Percentiles rank a stretch among this genome's conserved stretches.
phyloP scores from a whole-genome alignment of 257 asterid genomes.

The Catharanthus roseus region DNA sequence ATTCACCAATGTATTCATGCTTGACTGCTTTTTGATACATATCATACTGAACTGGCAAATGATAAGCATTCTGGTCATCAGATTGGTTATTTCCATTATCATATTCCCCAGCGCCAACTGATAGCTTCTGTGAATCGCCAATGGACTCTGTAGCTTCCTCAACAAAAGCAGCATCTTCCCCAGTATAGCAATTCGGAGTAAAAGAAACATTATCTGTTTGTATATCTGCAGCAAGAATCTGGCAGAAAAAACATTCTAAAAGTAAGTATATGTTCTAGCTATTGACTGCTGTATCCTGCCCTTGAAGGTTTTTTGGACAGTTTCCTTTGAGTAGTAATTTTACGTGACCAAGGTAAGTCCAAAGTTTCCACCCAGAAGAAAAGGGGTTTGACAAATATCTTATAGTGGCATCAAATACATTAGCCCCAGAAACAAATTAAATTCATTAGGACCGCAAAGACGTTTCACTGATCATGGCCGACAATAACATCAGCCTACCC shows the following conservation, averaged over 20 bases:
- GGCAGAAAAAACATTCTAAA: slow-evolving; percentile 31
- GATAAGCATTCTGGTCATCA: slow-evolving; percentile 33
- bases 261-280: slow-evolving; percentile 10
- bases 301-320: background rate
- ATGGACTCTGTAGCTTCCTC: slow-evolving; percentile 47
- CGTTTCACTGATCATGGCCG: background rate
- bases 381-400: background rate
- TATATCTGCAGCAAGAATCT: slow-evolving; percentile 64
- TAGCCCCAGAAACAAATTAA: background rate
- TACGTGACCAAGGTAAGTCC: background rate
- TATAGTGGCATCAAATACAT: no score
- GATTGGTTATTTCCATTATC: slow-evolving; percentile 31
- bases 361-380: background rate
- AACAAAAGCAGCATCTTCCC: slow-evolving; percentile 27
- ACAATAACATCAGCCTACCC: background rate
- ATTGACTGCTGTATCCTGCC: background rate
- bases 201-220: slow-evolving; percentile 33
- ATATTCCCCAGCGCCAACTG: slow-evolving; percentile 27
- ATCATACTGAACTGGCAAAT: slow-evolving; percentile 36
- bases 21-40: slow-evolving; percentile 44
- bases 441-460: background rate
- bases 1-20: slow-evolving; percentile 71
- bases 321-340: background rate
- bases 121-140: slow-evolving; percentile 26
- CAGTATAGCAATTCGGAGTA: slow-evolving; percentile 31